Evolutionary conservation across 768 basidiomycete species (phyloP).

Genomic region (Lactifluus rugatus): DNA sequence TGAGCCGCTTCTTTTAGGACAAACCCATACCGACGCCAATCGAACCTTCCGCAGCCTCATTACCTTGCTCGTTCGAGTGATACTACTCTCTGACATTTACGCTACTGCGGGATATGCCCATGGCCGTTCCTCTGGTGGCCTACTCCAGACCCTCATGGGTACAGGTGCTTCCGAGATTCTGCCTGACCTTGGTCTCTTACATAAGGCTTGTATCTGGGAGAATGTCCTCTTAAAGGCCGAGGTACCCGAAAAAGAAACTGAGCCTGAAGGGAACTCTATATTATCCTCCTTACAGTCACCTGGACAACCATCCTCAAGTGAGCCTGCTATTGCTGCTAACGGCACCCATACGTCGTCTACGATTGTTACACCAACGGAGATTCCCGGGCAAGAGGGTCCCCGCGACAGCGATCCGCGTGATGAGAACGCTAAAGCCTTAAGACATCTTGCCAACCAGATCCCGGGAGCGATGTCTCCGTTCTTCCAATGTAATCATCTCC

Average conservation of each 20-base stretch:
- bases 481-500: slow-evolving; percentile 60
- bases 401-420: slow-evolving; percentile 40
- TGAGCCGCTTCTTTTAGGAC: slow-evolving; percentile 27
- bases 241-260: slow-evolving; percentile 27
- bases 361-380: slow-evolving; percentile 18
- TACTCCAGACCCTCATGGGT: slow-evolving; percentile 67
- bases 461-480: slow-evolving; percentile 70
- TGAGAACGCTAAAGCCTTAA: slow-evolving; percentile 65
- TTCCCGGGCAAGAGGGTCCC: slow-evolving; percentile 21
- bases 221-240: slow-evolving; percentile 67
- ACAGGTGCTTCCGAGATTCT: slow-evolving; percentile 56
- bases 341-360: slow-evolving; percentile 18
- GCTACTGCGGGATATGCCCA: slow-evolving; percentile 75
- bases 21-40: slow-evolving; percentile 44
- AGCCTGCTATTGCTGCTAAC: slow-evolving; percentile 16
- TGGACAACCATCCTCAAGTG: slow-evolving; percentile 28
- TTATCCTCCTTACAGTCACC: slow-evolving; percentile 43
- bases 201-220: slow-evolving; percentile 80
- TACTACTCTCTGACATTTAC: slow-evolving; percentile 81
- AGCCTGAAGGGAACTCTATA: slow-evolving; percentile 34
- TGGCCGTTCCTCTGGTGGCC: slow-evolving; percentile 60
- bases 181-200: slow-evolving; percentile 63
- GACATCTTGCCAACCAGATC: slow-evolving; percentile 70
- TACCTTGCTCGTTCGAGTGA: slow-evolving; percentile 67
- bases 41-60: slow-evolving; percentile 62